Evolutionary conservation across 2,329 filamentous ascomycete species (phyloP), one percentile per base, ranked within the genome.

Genomic region (Thielaviopsis euricoi): DNA sequence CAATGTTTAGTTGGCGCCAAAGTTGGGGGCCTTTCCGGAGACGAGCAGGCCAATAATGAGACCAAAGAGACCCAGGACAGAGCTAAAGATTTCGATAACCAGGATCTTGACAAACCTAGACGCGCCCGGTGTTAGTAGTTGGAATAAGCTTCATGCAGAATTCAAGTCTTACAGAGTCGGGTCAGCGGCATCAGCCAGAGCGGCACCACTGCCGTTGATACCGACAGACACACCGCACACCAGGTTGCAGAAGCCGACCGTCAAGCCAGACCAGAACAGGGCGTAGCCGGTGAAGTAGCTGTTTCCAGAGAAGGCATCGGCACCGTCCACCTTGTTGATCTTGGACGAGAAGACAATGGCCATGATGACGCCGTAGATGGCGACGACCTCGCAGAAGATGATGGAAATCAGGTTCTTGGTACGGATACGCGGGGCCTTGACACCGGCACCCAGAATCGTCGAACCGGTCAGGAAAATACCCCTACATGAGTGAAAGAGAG

Each of bases 311-410:
- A 85, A 86, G 29, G 89, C 71, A 19, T 78, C 77, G 46, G 84
- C 80, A 58, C 78, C 78, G 50, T 76, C 68, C 29, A 93, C 79
- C 58, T 78, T 71, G 65, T 80, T 79, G 65, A 98, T 74, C 73
- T 96, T 95, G 62, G 90, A 80, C 51, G 90, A 94, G 76, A 97
- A 97, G 67, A 98, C 87, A 70, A 98, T 98, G 66, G 90, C 86
- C 89, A 98, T 98, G 74, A 98, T 98, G 73, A 98, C 91, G 66
- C 94, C 94, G 79, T 98, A 98, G 72, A 98, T 98, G 72, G 93
- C 93, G 67, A 98, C 93, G 68, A 98, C 93, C 75, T 98, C 93
- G 77, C 93, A 98, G 76, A 98, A 98, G 74, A 98, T 97, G 73
- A 98, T 98, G 67, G 91, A 97, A 71, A 98, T 97, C 68, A 98